Evolutionary conservation across 306 rosid genomes (phyloP), one percentile per base, ranked within the genome.

Genomic region (Crotalaria pallida): DNA sequence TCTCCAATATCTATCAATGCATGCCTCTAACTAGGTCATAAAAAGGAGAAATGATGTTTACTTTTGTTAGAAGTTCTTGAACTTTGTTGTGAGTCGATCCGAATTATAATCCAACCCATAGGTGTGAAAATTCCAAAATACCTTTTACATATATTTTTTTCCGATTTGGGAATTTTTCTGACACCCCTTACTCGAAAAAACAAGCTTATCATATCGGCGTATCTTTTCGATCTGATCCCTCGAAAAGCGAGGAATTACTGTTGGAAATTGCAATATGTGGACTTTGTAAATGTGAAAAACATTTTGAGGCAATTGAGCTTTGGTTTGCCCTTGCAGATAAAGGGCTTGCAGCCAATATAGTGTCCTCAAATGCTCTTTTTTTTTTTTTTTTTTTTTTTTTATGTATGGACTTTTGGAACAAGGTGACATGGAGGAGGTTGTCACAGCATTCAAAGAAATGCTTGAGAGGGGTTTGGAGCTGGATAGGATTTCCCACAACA

Each of bases 321-420:
- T 89, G 96, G 96, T 84, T 85, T 82, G 71, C 58, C 60, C 77
- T 87, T 53, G 88, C 73, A 24, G 81, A 66, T 48, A 84, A 76
- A 68, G 87, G 89, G 69, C 71, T 79, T 67, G 60, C 88, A 31
- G 80, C 86, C 23, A 89, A 88, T 82, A 81, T 78, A 0, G 64
- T 45, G 3, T 76, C 96, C 78, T 89, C 91, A 41, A 89, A 89
- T 36, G 88, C 91, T 53, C 86, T 89, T 71, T 82, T 87, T 45
- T n/a, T n/a, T n/a, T n/a, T n/a, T n/a, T n/a, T n/a, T n/a, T n/a
- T n/a, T n/a, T n/a, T n/a, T n/a, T n/a, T n/a, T n/a, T n/a, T n/a
- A n/a, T n/a, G n/a, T 77, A 83, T 76, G 91, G 93, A 51, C 89
- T 89, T 65, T 83, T 88, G 71, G 81, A 53, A 56, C 78, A 64